Percentiles rank a stretch among this genome's conserved stretches.
Conservation (phyloP, 2,329 filamentous ascomycete genomes). For the Penicillium sp. region DNA sequence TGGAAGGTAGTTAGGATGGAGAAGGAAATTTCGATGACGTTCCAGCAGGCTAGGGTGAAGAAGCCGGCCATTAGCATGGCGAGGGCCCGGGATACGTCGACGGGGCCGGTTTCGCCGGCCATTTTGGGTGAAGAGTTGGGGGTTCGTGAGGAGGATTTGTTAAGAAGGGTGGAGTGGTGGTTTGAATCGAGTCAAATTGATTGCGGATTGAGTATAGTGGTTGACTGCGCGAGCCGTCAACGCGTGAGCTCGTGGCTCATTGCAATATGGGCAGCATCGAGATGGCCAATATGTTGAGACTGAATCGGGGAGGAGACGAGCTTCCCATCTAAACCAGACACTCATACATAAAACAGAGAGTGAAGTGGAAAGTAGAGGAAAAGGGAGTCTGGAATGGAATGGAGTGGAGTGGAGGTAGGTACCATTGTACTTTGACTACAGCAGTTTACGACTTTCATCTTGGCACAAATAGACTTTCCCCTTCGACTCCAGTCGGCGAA, state of each 20-base stretch:
- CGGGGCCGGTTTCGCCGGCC: slow-evolving; percentile 27
- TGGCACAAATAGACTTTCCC: slow-evolving; percentile 5
- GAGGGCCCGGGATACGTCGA: slow-evolving; percentile 21
- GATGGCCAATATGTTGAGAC: background rate
- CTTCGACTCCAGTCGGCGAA: background rate
- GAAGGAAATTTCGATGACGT: slow-evolving; percentile 29
- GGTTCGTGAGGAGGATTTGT: background rate
- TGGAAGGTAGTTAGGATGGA: slow-evolving; percentile 30
- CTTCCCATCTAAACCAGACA: background rate
- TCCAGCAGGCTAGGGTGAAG: slow-evolving; percentile 23
- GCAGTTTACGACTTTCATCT: background rate
- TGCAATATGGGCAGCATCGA: background rate
- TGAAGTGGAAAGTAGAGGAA: background rate
- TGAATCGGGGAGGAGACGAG: background rate
- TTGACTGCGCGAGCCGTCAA: background rate
- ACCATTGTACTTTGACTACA: too few species aligned
- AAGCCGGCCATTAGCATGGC: slow-evolving; percentile 28
- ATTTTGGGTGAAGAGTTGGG: slow-evolving; percentile 10
- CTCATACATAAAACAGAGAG: background rate
- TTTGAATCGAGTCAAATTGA: background rate
- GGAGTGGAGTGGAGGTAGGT: too few species aligned
- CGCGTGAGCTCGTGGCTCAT: background rate
- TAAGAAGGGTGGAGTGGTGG: too few species aligned
- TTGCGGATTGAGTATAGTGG: background rate
- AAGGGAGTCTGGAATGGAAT: background rate